A percentile compares a stretch with the other conserved stretches of the same genome.
These are phyloP conservation scores for Dictyostelium capitatum DNA, from an alignment of 78 protist genomes.

Conservation along the genomic window DNA sequence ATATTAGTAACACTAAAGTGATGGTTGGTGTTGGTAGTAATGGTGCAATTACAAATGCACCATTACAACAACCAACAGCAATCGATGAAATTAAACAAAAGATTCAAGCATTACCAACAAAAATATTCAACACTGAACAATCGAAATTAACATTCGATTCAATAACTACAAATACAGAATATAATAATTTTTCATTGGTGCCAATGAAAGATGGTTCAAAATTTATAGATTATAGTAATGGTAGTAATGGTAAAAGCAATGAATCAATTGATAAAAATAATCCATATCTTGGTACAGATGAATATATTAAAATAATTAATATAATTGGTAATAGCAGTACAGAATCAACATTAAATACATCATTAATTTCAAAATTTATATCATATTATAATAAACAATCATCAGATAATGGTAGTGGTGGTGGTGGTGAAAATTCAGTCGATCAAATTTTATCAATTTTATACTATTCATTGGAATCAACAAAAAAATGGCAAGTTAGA, in stretches of 20 bases:
- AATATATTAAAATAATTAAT: neutral
- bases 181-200: neutral
- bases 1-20: neutral
- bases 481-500: slow-evolving; percentile 41
- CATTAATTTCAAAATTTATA: slow-evolving; percentile 7
- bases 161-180: neutral
- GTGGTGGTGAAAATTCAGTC: neutral
- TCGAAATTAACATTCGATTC: neutral
- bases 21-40: slow-evolving; percentile 27
- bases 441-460: neutral
- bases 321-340: neutral
- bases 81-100: slow-evolving; percentile 45
- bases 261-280: neutral
- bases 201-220: slow-evolving; percentile 52
- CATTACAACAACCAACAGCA: slow-evolving; percentile 33
- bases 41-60: slow-evolving; percentile 66
- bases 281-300: neutral
- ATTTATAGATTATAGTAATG: slow-evolving; percentile 5
- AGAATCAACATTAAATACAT: neutral
- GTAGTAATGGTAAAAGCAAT: neutral
- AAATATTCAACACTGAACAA: neutral
- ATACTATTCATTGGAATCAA: neutral
- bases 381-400: neutral
- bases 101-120: neutral
- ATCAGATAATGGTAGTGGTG: neutral